Evolutionary conservation across 768 basidiomycete genomes (phyloP).

Genomic region (Guyanaporus albipodus): DNA sequence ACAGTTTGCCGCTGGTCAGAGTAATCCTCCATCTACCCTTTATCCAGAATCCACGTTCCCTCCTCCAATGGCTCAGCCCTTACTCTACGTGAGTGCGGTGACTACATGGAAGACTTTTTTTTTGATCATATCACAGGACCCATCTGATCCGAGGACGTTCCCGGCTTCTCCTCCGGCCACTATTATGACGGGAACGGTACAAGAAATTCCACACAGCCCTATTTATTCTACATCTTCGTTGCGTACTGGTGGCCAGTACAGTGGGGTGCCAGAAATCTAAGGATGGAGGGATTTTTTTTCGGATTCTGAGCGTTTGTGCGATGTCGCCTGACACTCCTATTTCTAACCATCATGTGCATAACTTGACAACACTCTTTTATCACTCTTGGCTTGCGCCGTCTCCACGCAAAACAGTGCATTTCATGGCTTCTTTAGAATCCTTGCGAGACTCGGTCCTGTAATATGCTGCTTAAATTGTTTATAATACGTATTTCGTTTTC

Average conservation of each 20-base stretch:
- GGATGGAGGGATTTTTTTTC: not conserved
- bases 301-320: not conserved
- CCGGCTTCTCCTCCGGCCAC: conserved; percentile 26
- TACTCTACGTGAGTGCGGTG: conserved; percentile 27
- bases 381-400: not conserved
- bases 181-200: conserved; percentile 3
- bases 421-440: not conserved
- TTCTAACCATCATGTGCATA: not conserved
- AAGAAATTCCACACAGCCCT: conserved; percentile 2
- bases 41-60: conserved; percentile 10
- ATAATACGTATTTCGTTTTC: not conserved
- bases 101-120: not conserved
- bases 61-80: conserved; percentile 22
- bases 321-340: not conserved
- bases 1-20: not conserved
- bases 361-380: not conserved
- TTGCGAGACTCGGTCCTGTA: not conserved
- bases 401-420: too few species aligned
- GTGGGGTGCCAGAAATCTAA: conserved; percentile 26
- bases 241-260: conserved; percentile 21
- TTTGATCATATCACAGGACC: conserved; percentile 26
- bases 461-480: not conserved
- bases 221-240: conserved; percentile 9
- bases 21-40: conserved; percentile 1
- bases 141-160: conserved; percentile 37